A percentile compares a stretch with the other conserved stretches of the same genome.
Conservation (phyloP, 108 stramenopile genomes). For the Cyclotella sp. region DNA sequence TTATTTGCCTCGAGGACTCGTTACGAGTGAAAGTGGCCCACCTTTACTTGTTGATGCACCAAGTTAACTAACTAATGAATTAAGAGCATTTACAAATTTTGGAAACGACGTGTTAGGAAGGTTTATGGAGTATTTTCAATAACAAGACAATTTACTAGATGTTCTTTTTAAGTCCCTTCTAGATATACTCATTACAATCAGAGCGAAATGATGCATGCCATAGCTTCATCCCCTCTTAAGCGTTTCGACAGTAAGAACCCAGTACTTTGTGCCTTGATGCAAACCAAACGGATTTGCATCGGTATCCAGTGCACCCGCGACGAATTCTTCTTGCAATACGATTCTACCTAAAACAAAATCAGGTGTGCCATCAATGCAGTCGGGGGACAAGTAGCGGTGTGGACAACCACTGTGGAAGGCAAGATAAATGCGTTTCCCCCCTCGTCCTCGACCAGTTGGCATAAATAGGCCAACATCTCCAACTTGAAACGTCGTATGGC, state of each 20-base stretch:
- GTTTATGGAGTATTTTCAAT: no score
- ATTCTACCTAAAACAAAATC: conserved; percentile 86
- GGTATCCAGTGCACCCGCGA: conserved; percentile 76
- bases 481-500: conserved; percentile 81
- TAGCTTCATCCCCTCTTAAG: conserved; percentile 49
- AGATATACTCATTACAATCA: neutral
- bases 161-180: no score
- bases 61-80: no score
- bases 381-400: conserved; percentile 81
- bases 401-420: conserved; percentile 87
- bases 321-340: conserved; percentile 75
- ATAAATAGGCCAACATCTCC: conserved; percentile 88
- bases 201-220: neutral
- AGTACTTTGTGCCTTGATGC: conserved; percentile 84
- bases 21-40: no score
- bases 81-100: no score
- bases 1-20: no score
- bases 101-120: no score
- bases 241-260: conserved; percentile 84
- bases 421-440: conserved; percentile 77
- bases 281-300: conserved; percentile 84
- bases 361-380: conserved; percentile 72
- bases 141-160: no score
- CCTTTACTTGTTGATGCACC: no score
- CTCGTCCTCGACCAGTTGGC: conserved; percentile 79